Percentiles rank a stretch among this genome's conserved stretches.
phyloP scores from a whole-genome alignment of 257 asterid genomes.

The Thymus mandschuricus region DNA sequence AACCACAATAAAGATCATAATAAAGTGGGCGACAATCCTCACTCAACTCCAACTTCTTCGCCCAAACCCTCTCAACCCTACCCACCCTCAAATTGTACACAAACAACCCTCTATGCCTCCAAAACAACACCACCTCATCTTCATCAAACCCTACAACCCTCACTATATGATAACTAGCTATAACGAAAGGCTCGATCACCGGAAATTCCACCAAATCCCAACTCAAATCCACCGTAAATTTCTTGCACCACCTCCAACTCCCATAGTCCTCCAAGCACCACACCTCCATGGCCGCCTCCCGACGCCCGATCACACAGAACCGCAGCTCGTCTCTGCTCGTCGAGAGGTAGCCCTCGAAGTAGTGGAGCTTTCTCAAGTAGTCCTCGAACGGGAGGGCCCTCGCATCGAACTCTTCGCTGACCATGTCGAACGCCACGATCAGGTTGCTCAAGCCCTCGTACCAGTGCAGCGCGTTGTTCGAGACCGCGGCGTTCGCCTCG shows the following conservation, averaged over 20 bases:
- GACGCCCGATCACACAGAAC: neutral
- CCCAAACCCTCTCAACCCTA: neutral
- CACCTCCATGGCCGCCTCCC: conserved; percentile 2
- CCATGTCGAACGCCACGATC: conserved; percentile 12
- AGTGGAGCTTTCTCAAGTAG: neutral
- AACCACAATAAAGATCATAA: conserved; percentile 5
- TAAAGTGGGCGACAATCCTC: neutral
- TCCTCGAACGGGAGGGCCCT: neutral
- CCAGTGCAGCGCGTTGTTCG: conserved; percentile 9
- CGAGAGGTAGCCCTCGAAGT: neutral
- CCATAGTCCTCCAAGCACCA: conserved; percentile 4
- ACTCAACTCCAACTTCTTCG: neutral
- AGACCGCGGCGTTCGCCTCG: neutral
- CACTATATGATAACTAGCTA: neutral
- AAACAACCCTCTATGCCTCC: conserved; percentile 17
- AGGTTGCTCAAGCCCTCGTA: neutral
- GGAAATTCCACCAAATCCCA: conserved; percentile 4
- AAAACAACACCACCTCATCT: conserved; percentile 9
- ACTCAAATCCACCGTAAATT: neutral
- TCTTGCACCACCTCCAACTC: conserved; percentile 1
- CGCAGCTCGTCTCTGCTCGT: neutral
- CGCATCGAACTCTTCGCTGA: neutral
- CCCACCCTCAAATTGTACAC: neutral
- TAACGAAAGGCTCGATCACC: neutral
- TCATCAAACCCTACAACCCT: neutral